These are phyloP conservation scores for Picea abies DNA, from an alignment of 83 land plant species.

Conservation along the genomic window DNA sequence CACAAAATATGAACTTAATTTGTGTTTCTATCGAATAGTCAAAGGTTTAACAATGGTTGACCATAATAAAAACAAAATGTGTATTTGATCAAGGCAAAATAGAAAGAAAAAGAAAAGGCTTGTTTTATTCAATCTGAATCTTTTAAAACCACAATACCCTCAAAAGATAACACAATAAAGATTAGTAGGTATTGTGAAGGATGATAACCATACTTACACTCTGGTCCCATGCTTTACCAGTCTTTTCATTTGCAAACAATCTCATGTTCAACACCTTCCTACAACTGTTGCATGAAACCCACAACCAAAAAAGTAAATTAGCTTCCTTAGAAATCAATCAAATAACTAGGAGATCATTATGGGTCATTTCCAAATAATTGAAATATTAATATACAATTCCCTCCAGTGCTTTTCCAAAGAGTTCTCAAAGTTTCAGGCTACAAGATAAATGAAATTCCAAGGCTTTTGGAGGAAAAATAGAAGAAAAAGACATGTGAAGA, in stretches of 20 bases:
- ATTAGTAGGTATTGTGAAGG: neutral
- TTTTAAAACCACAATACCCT: neutral
- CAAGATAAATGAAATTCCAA: neutral
- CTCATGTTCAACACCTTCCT: constrained; percentile 92
- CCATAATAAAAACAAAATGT: neutral
- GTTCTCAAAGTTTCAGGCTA: neutral
- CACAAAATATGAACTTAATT: too few species aligned
- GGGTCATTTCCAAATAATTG: neutral
- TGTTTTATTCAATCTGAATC: neutral
- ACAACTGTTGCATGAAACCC: constrained; percentile 44
- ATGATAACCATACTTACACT: constrained; percentile 45
- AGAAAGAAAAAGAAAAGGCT: neutral
- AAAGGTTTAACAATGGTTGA: too few species aligned
- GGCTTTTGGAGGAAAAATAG: too few species aligned
- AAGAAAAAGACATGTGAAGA: too few species aligned
- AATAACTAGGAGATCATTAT: neutral
- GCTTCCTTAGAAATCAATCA: neutral
- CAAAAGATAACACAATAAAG: neutral
- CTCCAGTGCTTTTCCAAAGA: neutral
- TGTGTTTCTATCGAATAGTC: too few species aligned
- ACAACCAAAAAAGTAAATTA: neutral
- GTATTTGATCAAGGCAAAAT: neutral
- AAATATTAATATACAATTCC: neutral
- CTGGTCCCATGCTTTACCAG: constrained; percentile 89
- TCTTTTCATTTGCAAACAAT: constrained; percentile 75